Evolutionary conservation across 2,329 filamentous ascomycete genomes (phyloP).

Genomic region (Blastomyces silverae): DNA sequence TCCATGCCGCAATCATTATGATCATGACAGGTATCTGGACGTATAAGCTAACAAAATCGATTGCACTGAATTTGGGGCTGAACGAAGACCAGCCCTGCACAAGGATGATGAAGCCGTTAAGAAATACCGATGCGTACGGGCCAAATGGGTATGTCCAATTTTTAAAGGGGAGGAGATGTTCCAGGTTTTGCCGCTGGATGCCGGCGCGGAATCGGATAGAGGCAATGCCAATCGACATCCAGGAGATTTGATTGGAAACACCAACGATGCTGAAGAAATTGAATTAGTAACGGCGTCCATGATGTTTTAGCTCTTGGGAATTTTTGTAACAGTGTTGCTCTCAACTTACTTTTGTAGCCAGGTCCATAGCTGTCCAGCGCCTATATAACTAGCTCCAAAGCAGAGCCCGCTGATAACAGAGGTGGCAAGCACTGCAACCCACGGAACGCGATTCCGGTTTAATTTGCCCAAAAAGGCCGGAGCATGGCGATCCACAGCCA

Average conservation of each 20-base stretch:
- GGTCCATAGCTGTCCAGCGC: slow-evolving; percentile 58
- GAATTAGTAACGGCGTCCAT: background rate
- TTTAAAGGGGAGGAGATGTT: slow-evolving; percentile 56
- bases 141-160: slow-evolving; percentile 62
- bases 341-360: slow-evolving; percentile 56
- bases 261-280: slow-evolving; percentile 50
- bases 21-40: slow-evolving; percentile 57
- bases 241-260: slow-evolving; percentile 61
- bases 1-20: slow-evolving; percentile 52
- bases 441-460: slow-evolving; percentile 48
- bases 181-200: slow-evolving; percentile 52
- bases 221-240: slow-evolving; percentile 56
- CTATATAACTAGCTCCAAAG: slow-evolving; percentile 60
- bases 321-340: background rate
- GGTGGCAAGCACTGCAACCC: slow-evolving; percentile 51
- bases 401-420: slow-evolving; percentile 52
- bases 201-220: slow-evolving; percentile 59
- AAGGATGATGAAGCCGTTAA: slow-evolving; percentile 56
- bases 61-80: slow-evolving; percentile 51
- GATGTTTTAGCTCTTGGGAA: too few relatives aligned
- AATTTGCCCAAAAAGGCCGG: slow-evolving; percentile 49
- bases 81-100: slow-evolving; percentile 57
- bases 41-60: slow-evolving; percentile 59
- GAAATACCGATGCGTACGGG: slow-evolving; percentile 50
- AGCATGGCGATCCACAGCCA: slow-evolving; percentile 51